phyloP scores from a whole-genome alignment of 441 rosid genomes.

The Pelargonium fulgidum region DNA sequence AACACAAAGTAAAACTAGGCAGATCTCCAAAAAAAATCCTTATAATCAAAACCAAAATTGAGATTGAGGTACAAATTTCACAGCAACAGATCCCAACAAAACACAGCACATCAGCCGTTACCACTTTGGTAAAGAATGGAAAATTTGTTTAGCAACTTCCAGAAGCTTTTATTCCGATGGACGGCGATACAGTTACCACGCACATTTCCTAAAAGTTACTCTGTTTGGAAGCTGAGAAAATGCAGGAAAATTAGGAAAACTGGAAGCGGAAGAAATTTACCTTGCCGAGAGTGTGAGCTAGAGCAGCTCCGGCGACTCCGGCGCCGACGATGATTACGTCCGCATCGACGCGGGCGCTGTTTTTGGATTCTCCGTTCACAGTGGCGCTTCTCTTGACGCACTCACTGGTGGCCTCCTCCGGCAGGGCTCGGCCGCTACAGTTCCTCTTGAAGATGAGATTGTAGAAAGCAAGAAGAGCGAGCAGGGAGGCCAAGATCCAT shows the following conservation, averaged over 20 bases:
- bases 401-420: constrained; percentile 14
- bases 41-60: background rate
- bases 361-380: constrained; percentile 36
- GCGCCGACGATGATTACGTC: constrained; percentile 65
- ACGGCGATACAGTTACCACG: background rate
- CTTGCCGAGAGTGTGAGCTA: constrained; percentile 78
- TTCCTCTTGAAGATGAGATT: constrained; percentile 25
- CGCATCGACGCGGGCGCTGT: constrained; percentile 20
- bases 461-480: constrained; percentile 37
- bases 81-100: background rate
- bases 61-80: no score
- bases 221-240: constrained; percentile 5
- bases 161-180: background rate
- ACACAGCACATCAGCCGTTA: background rate
- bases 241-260: constrained; percentile 2
- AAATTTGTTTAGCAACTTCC: background rate
- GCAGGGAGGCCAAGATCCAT: constrained; percentile 37
- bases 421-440: constrained; percentile 1
- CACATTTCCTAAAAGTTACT: background rate
- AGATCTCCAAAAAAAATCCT: background rate
- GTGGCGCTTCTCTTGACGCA: constrained; percentile 29
- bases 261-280: constrained; percentile 20
- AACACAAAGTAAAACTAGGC: background rate
- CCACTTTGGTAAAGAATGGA: background rate
- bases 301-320: constrained; percentile 85